Percentiles rank a stretch among this genome's conserved stretches.
Evolutionary conservation across 441 rosid species (phyloP).

Genomic region (Gossypium trilobum): DNA sequence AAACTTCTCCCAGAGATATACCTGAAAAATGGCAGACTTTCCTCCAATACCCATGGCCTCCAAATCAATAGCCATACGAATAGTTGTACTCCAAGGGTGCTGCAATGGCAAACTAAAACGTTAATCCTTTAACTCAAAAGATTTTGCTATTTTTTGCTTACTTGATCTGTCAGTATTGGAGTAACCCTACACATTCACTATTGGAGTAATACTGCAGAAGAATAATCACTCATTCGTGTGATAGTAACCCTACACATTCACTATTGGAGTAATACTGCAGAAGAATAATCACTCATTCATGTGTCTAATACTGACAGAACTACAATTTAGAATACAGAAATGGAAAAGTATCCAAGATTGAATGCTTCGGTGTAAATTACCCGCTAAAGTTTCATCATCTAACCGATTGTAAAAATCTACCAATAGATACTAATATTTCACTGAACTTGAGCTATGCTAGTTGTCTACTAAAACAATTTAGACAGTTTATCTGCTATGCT

Average conservation of each 20-base stretch:
- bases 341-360: background rate
- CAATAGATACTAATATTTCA: background rate
- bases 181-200: background rate
- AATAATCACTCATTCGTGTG: too few relatives aligned
- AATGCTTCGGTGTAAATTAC: background rate
- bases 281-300: slow-evolving; percentile 10
- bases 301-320: background rate
- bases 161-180: background rate
- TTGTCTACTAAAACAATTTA: slow-evolving; percentile 3
- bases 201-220: too few relatives aligned
- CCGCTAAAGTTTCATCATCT: background rate
- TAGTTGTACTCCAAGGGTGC: slow-evolving; percentile 84
- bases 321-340: background rate
- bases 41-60: slow-evolving; percentile 87
- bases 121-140: slow-evolving; percentile 11
- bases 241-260: background rate
- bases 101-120: slow-evolving; percentile 29
- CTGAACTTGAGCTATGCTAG: background rate
- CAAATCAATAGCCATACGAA: slow-evolving; percentile 75
- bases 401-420: background rate
- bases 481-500: background rate
- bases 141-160: background rate
- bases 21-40: slow-evolving; percentile 84
- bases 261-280: background rate
- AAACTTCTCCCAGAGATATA: slow-evolving; percentile 20